Evolutionary conservation across 1,139 yeast genomes (phyloP).

Genomic region (Groenewaldozyma auringiensis): DNA sequence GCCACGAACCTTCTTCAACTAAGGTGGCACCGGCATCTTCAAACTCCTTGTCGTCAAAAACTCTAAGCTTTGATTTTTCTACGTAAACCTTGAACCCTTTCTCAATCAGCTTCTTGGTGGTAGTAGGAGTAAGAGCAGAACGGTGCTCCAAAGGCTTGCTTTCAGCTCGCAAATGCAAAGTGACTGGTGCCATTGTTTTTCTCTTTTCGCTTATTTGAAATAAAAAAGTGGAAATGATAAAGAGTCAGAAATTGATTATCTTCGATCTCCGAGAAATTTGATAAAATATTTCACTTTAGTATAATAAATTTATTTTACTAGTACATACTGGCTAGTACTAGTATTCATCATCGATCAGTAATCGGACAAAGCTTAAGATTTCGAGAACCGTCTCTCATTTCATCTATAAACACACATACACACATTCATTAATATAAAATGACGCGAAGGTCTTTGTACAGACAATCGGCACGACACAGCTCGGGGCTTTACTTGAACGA

Average conservation of each 20-base stretch:
- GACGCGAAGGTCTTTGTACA: slow-evolving; percentile 26
- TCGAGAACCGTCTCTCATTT: no score
- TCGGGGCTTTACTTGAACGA: slow-evolving; percentile 21
- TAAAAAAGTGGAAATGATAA: neutral
- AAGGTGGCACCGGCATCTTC: slow-evolving; percentile 70
- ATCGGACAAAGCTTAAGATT: no score
- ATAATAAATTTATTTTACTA: no score
- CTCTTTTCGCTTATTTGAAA: no score
- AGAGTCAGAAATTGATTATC: neutral
- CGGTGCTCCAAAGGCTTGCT: slow-evolving; percentile 96
- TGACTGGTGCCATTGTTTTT: slow-evolving; percentile 24
- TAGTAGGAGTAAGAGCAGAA: slow-evolving; percentile 90
- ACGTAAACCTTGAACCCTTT: slow-evolving; percentile 87
- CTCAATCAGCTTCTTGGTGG: slow-evolving; percentile 73
- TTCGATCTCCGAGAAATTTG: no score
- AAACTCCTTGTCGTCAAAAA: slow-evolving; percentile 69
- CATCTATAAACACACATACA: no score
- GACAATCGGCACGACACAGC: slow-evolving; percentile 24
- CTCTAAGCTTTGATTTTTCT: slow-evolving; percentile 79
- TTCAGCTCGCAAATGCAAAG: slow-evolving; percentile 81
- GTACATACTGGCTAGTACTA: no score
- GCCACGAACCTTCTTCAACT: slow-evolving; percentile 93
- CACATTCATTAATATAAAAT: no score
- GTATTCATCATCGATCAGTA: no score
- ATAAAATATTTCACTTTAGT: no score